phyloP scores from a whole-genome alignment of 2,329 filamentous ascomycete genomes.

The Fusarium proliferatum region DNA sequence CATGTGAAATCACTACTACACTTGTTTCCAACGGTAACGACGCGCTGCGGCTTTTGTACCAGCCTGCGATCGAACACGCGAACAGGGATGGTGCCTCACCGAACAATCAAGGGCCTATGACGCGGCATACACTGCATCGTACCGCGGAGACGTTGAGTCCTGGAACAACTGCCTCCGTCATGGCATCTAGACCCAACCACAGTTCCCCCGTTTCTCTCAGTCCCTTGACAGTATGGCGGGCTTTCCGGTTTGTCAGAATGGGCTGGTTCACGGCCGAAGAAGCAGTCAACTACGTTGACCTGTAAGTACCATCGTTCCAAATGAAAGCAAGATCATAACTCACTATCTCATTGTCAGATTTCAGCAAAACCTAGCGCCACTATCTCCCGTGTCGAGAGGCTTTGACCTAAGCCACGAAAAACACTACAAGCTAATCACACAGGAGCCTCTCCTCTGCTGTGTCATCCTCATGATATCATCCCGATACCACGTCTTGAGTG shows the following conservation, averaged over 20 bases:
- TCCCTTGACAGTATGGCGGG: slow-evolving; percentile 21
- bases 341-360: not conserved
- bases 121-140: not conserved
- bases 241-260: slow-evolving; percentile 62
- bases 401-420: slow-evolving; percentile 61
- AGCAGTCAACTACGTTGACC: slow-evolving; percentile 63
- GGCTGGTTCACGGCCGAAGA: slow-evolving; percentile 66
- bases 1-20: slow-evolving; percentile 45
- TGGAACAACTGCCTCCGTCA: not conserved
- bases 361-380: too few relatives aligned
- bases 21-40: slow-evolving; percentile 65
- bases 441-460: slow-evolving; percentile 63
- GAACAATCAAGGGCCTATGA: not conserved
- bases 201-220: not conserved
- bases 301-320: slow-evolving; percentile 47
- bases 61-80: slow-evolving; percentile 49
- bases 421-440: slow-evolving; percentile 59
- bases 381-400: slow-evolving; percentile 60
- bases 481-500: slow-evolving; percentile 58
- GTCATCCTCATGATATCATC: slow-evolving; percentile 67
- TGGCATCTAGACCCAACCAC: not conserved
- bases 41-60: slow-evolving; percentile 63
- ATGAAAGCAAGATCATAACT: not conserved
- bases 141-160: not conserved
- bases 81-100: not conserved